These are phyloP conservation scores for Westerdykella ornata DNA, from an alignment of 2,329 filamentous ascomycete genomes.

Conservation along the genomic window DNA sequence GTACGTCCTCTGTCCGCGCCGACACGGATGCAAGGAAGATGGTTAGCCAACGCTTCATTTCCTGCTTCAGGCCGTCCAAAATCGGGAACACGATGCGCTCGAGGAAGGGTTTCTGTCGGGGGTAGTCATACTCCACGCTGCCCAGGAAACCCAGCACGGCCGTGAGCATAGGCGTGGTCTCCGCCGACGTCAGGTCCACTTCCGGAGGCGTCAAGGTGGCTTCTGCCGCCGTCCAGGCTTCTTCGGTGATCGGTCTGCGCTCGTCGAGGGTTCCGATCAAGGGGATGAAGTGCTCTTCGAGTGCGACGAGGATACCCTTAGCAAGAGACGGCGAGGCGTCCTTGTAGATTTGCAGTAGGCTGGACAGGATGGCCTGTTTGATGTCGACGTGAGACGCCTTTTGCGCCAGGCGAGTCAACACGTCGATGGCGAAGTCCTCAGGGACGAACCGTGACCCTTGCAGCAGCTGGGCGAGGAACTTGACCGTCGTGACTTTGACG, in stretches of 20 bases:
- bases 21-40: conserved; percentile 14
- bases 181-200: background rate
- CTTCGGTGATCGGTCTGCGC: conserved; percentile 20
- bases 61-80: conserved; percentile 9
- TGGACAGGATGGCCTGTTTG: conserved; percentile 28
- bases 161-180: conserved; percentile 4
- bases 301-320: conserved; percentile 15
- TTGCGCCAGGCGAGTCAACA: conserved; percentile 27
- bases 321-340: background rate
- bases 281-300: conserved; percentile 26
- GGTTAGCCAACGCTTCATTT: conserved; percentile 16
- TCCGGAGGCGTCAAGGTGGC: conserved; percentile 2
- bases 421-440: conserved; percentile 20
- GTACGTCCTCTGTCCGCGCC: background rate
- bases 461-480: conserved; percentile 38
- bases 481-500: conserved; percentile 41
- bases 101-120: conserved; percentile 5
- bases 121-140: background rate
- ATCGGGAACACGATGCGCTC: conserved; percentile 19
- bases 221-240: conserved; percentile 28
- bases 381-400: conserved; percentile 36
- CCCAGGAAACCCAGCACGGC: conserved; percentile 9
- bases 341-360: conserved; percentile 27
- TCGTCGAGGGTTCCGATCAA: conserved; percentile 35
- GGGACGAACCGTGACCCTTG: conserved; percentile 29